Evolutionary conservation across 1,139 yeast species (phyloP), one percentile per base, ranked within the genome.

Genomic region (Kodamaea sp.): DNA sequence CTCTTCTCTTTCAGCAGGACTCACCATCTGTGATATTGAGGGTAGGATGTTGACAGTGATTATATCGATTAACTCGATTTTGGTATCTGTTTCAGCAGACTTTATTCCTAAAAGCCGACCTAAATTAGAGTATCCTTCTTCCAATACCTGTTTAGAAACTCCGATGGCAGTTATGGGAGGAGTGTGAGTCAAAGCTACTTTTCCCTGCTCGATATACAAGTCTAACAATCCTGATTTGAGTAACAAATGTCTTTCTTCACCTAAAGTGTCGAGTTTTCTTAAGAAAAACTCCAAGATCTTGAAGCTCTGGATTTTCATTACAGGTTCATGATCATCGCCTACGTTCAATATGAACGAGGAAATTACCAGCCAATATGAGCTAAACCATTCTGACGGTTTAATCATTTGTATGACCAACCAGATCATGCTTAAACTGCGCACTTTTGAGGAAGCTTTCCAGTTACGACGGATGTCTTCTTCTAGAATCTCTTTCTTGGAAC

Each of bases 291-390:
- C n/a, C 4, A 70, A 48, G 3, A 76, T 44, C 14, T 49, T 46
- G 34, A 72, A 66, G 9, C 78, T 80, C 35, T 66, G 66, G 0
- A 59, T 47, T 42, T 78, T 77, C 34, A 67, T 56, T 6, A 44
- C 42, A 0, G 73, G 63, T 15, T 74, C 76, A 33, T 69, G 67
- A 39, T 75, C 76, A 46, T 79, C 83, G 14, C 77, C 51, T 8
- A 76, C 51, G 39, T 76, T 76, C 15, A 80, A 51, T 4, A 65
- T 56, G 7, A 78, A 68, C 1, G 84, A 76, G 0, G 78, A 58
- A 1, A 76, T 41, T 5, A 73, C 38, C 19, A 73, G 58, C 78
- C 80, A 75, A 34, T 63, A 42, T 4, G 51, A 42, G 18, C 51
- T 40, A 12, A 46, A 41, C 41, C 54, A 37, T 12, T 51, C 25